phyloP scores from a whole-genome alignment of 108 stramenopile genomes.

The Aurantiochytrium sp. region DNA sequence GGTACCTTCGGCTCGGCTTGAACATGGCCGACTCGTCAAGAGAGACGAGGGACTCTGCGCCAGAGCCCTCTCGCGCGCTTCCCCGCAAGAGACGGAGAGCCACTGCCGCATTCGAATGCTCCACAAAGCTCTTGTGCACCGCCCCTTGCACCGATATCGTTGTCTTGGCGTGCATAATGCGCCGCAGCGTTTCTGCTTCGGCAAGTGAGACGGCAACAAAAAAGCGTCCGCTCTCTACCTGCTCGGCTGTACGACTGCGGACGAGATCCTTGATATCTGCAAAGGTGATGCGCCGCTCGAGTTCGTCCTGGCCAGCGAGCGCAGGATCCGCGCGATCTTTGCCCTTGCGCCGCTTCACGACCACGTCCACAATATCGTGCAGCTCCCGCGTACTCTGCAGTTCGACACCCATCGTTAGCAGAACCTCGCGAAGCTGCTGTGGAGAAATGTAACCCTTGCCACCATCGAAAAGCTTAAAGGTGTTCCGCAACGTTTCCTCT shows the following conservation, averaged over 20 bases:
- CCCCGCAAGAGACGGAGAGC: conserved; percentile 46
- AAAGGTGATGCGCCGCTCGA: conserved; percentile 44
- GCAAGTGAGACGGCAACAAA: conserved; percentile 82
- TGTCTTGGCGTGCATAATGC: conserved; percentile 73
- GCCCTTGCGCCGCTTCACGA: conserved; percentile 40
- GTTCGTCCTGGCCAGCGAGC: background rate
- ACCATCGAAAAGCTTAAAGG: conserved; percentile 76
- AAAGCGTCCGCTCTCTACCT: conserved; percentile 82
- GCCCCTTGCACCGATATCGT: conserved; percentile 58
- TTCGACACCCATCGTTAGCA: conserved; percentile 81
- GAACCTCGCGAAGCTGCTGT: conserved; percentile 75
- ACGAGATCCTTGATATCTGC: conserved; percentile 77
- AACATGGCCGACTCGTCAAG: conserved; percentile 73
- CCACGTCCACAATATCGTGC: conserved; percentile 62
- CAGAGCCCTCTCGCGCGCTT: conserved; percentile 30
- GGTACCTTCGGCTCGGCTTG: conserved; percentile 69
- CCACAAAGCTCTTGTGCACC: conserved; percentile 71
- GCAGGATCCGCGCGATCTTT: conserved; percentile 41
- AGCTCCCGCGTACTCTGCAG: conserved; percentile 69
- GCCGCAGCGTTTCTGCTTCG: conserved; percentile 90
- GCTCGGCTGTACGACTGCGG: conserved; percentile 67
- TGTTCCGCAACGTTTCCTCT: conserved; percentile 72
- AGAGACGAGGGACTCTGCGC: conserved; percentile 20
- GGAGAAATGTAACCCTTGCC: conserved; percentile 70
- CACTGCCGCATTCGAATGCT: conserved; percentile 33